Percentiles rank a stretch among this genome's conserved stretches.
phyloP scores from a whole-genome alignment of 371 early-diverging fungal genomes.

The Mortierella sp. region DNA sequence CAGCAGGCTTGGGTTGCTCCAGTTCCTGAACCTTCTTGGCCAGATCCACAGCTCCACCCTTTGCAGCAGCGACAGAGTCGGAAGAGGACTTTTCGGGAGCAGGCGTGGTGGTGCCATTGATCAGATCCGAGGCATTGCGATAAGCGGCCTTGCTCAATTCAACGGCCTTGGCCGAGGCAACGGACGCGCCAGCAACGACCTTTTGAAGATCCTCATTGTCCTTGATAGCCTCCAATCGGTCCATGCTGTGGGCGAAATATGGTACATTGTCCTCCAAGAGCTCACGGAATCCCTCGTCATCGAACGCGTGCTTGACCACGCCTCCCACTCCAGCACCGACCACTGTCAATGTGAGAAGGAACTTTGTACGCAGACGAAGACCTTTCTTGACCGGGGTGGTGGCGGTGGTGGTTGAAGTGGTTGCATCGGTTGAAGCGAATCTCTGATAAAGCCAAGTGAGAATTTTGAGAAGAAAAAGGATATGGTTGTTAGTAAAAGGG shows the following conservation, averaged over 20 bases:
- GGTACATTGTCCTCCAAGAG: conserved; percentile 49
- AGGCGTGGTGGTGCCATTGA: conserved; percentile 53
- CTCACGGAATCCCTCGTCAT: conserved; percentile 39
- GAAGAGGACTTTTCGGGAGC: conserved; percentile 33
- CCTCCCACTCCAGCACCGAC: conserved; percentile 47
- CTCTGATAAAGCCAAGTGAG: conserved; percentile 20
- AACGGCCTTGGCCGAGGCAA: conserved; percentile 29
- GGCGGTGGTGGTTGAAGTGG: conserved; percentile 24
- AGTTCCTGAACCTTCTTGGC: conserved; percentile 46
- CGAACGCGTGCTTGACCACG: conserved; percentile 50
- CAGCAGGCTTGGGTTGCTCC: conserved; percentile 51
- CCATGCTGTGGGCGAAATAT: conserved; percentile 43
- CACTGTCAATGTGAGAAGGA: conserved; percentile 43
- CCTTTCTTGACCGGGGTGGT: conserved; percentile 25
- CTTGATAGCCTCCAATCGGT: conserved; percentile 44
- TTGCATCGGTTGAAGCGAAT: conserved; percentile 46
- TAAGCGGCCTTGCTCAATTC: conserved; percentile 50
- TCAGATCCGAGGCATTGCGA: conserved; percentile 35
- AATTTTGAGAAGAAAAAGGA: neutral
- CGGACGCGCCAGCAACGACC: conserved; percentile 17
- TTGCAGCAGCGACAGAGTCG: conserved; percentile 1
- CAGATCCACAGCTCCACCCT: conserved; percentile 1
- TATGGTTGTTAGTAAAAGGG: neutral
- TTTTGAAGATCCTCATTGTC: conserved; percentile 47
- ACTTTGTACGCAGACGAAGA: conserved; percentile 53